These are phyloP conservation scores for Trichoderma asperellum DNA, from an alignment of 2,329 filamentous ascomycete species.

Conservation along the genomic window DNA sequence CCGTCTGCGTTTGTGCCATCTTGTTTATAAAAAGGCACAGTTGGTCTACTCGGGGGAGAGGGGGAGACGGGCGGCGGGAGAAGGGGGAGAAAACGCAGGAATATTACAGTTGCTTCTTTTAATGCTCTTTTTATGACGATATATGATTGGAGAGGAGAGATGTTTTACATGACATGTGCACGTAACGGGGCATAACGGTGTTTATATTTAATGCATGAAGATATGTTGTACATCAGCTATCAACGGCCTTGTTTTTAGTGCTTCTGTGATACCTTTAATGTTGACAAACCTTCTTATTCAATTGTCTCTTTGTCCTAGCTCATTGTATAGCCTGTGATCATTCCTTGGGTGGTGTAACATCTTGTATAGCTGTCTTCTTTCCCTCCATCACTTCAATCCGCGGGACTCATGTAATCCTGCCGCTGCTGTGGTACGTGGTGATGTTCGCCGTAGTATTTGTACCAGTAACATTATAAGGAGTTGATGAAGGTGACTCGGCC, in stretches of 20 bases:
- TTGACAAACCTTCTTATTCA: not conserved
- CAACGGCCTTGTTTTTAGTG: not conserved
- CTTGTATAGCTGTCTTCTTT: not conserved
- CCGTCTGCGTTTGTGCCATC: conserved; percentile 1
- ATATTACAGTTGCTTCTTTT: conserved; percentile 3
- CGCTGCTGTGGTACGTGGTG: not conserved
- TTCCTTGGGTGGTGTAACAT: not conserved
- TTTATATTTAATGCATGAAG: conserved; percentile 20
- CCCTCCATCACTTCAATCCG: not conserved
- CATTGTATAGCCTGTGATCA: not conserved
- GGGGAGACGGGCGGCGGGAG: not conserved
- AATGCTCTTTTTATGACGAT: conserved; percentile 22
- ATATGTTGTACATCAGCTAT: conserved; percentile 20
- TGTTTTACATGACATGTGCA: conserved; percentile 15
- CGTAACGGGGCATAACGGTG: conserved; percentile 17
- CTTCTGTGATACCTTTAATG: conserved; percentile 16
- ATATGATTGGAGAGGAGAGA: conserved; percentile 9
- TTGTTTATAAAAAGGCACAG: conserved; percentile 14
- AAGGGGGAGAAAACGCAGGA: not conserved
- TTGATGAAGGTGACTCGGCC: not conserved
- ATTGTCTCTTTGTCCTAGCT: not conserved
- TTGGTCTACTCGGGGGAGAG: not conserved
- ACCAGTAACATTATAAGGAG: not conserved
- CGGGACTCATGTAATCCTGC: not conserved
- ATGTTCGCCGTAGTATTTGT: not conserved